Conservation (phyloP, 2,329 filamentous ascomycete genomes). For the Penicillium brevicompactum region DNA sequence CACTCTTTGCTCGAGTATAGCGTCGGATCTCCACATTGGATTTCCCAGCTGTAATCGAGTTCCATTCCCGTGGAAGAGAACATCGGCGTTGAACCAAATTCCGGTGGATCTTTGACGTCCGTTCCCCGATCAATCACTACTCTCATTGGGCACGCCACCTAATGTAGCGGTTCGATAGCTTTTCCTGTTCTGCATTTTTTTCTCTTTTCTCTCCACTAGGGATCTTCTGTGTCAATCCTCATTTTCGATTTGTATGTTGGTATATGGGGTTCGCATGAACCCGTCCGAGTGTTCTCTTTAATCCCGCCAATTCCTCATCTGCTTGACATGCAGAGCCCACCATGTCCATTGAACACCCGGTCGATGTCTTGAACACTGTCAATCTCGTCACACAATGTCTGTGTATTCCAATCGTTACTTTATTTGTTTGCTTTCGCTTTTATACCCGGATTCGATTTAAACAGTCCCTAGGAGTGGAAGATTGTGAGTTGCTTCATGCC, state of each 20-base stretch:
- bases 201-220: neutral
- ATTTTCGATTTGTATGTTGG: constrained; percentile 5
- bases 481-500: constrained; percentile 29
- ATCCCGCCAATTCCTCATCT: neutral
- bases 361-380: constrained; percentile 33
- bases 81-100: constrained; percentile 5
- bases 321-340: constrained; percentile 3
- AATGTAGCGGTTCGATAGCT: constrained; percentile 3
- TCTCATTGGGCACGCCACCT: neutral
- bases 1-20: neutral
- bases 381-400: constrained; percentile 40
- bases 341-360: constrained; percentile 25
- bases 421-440: constrained; percentile 36
- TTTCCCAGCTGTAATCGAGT: neutral
- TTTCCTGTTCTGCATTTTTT: neutral
- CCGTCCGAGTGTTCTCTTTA: neutral
- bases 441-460: constrained; percentile 34
- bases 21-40: neutral
- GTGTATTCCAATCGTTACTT: constrained; percentile 37
- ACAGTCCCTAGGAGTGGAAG: constrained; percentile 35
- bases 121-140: constrained; percentile 3
- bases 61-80: constrained; percentile 5
- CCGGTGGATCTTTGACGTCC: constrained; percentile 6
- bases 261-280: neutral
- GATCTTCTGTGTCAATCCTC: constrained; percentile 1